Conservation (phyloP, 768 basidiomycete genomes). For the Amanita thiersii region DNA sequence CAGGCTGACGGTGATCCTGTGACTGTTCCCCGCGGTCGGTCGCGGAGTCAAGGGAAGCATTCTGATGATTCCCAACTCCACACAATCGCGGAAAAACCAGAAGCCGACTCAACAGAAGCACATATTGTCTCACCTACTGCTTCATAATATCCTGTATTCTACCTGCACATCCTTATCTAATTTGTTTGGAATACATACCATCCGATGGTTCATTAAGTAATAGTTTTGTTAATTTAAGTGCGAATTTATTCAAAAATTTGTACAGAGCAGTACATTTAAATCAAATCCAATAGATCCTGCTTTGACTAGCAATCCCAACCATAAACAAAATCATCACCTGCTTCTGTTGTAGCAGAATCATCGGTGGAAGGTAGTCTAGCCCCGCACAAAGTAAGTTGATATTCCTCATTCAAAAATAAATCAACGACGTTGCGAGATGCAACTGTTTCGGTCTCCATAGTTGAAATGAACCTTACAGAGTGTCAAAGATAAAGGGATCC, state of each 20-base stretch:
- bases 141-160: too few species aligned
- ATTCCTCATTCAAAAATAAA: conserved; percentile 66
- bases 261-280: not conserved
- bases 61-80: conserved; percentile 9
- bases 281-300: not conserved
- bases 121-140: too few species aligned
- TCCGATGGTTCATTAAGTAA: too few species aligned
- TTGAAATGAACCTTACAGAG: conserved; percentile 61
- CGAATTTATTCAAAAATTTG: too few species aligned
- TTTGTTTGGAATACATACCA: too few species aligned
- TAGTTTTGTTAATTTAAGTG: too few species aligned
- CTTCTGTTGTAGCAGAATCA: conserved; percentile 4
- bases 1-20: not conserved
- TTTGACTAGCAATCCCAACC: conserved; percentile 67
- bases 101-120: too few species aligned
- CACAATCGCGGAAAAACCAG: conserved; percentile 23
- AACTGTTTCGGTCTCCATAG: conserved; percentile 92
- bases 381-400: conserved; percentile 66
- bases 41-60: conserved; percentile 3
- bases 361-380: conserved; percentile 12
- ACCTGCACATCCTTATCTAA: too few species aligned
- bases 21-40: not conserved
- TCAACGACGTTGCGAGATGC: conserved; percentile 80
- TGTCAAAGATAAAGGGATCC: conserved; percentile 5
- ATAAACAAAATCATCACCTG: conserved; percentile 37